phyloP scores from a whole-genome alignment of 2,329 filamentous ascomycete species.

The Trichoderma sp. region DNA sequence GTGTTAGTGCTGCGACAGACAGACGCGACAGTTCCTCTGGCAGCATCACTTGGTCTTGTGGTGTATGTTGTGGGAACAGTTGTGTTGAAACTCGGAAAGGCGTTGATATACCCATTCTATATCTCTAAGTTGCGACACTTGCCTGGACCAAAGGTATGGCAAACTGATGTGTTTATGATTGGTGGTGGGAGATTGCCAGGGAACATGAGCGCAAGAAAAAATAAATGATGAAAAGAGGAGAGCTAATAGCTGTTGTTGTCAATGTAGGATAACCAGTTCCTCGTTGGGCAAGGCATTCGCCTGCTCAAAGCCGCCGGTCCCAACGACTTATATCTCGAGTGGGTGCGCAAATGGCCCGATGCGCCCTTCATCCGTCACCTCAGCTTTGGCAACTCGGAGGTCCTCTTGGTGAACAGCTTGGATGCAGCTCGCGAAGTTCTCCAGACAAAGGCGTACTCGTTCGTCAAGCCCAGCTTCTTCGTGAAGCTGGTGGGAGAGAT shows the following conservation, averaged over 20 bases:
- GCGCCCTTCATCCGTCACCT: conserved; percentile 12
- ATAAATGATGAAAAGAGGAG: background rate
- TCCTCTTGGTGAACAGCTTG: conserved; percentile 9
- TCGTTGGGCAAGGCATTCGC: conserved; percentile 12
- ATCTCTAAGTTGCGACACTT: conserved; percentile 11
- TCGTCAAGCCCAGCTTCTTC: conserved; percentile 10
- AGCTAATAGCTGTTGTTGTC: background rate
- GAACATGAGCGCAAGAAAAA: background rate
- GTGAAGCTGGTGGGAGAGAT: conserved; percentile 15
- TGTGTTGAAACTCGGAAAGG: background rate
- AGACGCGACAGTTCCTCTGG: background rate
- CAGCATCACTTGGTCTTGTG: background rate
- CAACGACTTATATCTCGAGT: conserved; percentile 11
- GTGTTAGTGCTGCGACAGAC: background rate
- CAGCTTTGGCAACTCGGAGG: conserved; percentile 13
- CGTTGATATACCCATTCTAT: conserved; percentile 14
- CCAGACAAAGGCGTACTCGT: conserved; percentile 5
- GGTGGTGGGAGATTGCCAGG: background rate
- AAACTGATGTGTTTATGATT: background rate
- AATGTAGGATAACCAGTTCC: conserved; percentile 15
- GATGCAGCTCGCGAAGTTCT: conserved; percentile 17
- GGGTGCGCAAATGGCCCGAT: conserved; percentile 12
- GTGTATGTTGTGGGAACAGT: background rate
- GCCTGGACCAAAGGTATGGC: conserved; percentile 15
- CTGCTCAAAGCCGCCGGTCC: background rate